These are phyloP conservation scores for Verticillium tricorpus DNA, from an alignment of 2,329 filamentous ascomycete genomes.

Conservation along the genomic window DNA sequence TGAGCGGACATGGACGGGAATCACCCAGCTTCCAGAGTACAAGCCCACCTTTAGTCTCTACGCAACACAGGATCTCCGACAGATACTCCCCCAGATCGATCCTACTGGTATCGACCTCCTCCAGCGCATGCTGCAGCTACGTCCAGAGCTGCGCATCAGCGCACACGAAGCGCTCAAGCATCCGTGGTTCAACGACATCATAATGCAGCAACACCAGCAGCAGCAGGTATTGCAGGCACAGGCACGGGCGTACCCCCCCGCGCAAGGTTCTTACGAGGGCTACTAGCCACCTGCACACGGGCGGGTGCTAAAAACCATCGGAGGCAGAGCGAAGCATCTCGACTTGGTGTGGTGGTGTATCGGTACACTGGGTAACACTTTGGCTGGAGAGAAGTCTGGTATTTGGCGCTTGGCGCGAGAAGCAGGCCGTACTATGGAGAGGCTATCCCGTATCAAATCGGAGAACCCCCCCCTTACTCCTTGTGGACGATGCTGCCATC, in stretches of 20 bases:
- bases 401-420: neutral
- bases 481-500: slow-evolving; percentile 44
- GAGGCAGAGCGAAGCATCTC: neutral
- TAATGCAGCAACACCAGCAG: slow-evolving; percentile 50
- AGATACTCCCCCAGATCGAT: slow-evolving; percentile 88
- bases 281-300: slow-evolving; percentile 28
- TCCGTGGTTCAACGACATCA: slow-evolving; percentile 82
- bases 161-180: slow-evolving; percentile 83
- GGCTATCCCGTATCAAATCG: neutral
- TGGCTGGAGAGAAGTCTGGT: neutral
- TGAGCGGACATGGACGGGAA: slow-evolving; percentile 92
- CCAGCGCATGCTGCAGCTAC: slow-evolving; percentile 84
- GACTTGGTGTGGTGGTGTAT: neutral
- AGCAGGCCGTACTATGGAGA: neutral
- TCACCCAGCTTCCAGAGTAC: slow-evolving; percentile 95
- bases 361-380: neutral
- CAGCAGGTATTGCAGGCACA: slow-evolving; percentile 39
- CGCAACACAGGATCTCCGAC: slow-evolving; percentile 81
- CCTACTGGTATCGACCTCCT: slow-evolving; percentile 81
- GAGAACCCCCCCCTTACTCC: neutral
- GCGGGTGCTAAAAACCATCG: slow-evolving; percentile 24
- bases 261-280: slow-evolving; percentile 23
- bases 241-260: slow-evolving; percentile 31
- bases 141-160: slow-evolving; percentile 86
- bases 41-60: slow-evolving; percentile 94